These are phyloP conservation scores for Citrullus mucosospermus DNA, from an alignment of 306 rosid genomes.

Conservation along the genomic window DNA sequence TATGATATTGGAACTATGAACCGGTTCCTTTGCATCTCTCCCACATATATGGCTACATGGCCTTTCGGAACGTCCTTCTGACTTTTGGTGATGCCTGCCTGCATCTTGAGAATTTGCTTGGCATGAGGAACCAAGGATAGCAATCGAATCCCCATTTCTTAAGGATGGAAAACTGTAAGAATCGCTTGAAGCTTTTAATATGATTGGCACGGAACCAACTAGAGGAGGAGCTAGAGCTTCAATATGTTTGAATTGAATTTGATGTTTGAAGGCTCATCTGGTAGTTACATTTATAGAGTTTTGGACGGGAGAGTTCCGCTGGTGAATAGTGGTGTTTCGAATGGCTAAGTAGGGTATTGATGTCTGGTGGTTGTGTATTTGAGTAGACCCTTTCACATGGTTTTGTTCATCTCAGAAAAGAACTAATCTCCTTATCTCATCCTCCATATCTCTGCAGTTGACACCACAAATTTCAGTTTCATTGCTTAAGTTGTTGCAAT, in stretches of 20 bases:
- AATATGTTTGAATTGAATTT: neutral
- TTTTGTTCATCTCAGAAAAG: neutral
- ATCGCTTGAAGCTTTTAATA: neutral
- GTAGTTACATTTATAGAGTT: neutral
- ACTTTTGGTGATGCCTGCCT: neutral
- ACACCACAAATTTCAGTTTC: neutral
- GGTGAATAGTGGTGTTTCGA: neutral
- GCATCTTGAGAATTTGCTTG: conserved; percentile 4
- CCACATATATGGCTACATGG: neutral
- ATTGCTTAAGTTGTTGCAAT: neutral
- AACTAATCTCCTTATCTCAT: neutral
- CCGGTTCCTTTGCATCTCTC: conserved; percentile 5
- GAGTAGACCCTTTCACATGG: neutral
- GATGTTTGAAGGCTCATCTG: neutral
- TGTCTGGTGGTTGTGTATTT: neutral
- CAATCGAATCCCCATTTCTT: neutral
- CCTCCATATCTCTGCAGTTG: neutral
- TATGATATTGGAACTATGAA: conserved; percentile 14
- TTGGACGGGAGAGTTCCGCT: neutral
- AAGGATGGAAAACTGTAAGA: neutral
- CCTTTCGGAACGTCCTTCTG: conserved; percentile 1
- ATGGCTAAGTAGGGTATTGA: neutral
- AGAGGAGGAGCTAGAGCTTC: neutral
- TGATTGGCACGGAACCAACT: neutral
- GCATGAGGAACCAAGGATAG: neutral